Percentiles rank a stretch among this genome's conserved stretches.
Conservation (phyloP, 2,329 filamentous ascomycete genomes). For the Penicillium frequentans region DNA sequence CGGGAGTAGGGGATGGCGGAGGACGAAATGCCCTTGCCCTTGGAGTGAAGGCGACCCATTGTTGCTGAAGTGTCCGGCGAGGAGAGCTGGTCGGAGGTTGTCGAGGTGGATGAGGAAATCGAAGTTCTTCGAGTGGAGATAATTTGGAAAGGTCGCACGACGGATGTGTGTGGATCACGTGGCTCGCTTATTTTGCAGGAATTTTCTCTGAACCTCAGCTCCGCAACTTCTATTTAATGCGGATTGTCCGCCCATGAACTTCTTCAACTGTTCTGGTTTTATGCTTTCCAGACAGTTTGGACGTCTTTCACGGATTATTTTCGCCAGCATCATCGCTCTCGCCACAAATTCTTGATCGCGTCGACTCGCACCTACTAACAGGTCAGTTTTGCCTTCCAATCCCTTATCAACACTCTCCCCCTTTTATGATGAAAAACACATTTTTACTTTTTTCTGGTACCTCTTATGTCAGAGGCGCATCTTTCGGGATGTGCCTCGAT, state of each 20-base stretch:
- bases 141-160: conserved; percentile 6
- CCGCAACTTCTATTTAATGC: conserved; percentile 1
- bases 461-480: conserved; percentile 80
- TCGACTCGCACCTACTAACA: conserved; percentile 8
- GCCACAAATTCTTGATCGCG: background rate
- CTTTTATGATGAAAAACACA: conserved; percentile 68
- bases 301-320: background rate
- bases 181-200: conserved; percentile 20
- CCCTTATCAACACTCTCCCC: conserved; percentile 5
- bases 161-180: conserved; percentile 35
- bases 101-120: conserved; percentile 30
- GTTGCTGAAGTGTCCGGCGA: conserved; percentile 31
- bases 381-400: conserved; percentile 33
- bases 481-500: conserved; percentile 57
- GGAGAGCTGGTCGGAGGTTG: conserved; percentile 30
- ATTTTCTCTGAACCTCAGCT: conserved; percentile 10
- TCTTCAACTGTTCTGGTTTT: conserved; percentile 2
- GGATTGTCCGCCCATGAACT: background rate
- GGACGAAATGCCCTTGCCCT: conserved; percentile 98
- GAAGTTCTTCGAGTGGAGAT: conserved; percentile 15
- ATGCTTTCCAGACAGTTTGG: background rate
- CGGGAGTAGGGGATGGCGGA: conserved; percentile 97
- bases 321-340: background rate
- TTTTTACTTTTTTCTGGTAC: conserved; percentile 79
- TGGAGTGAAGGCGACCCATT: conserved; percentile 88